Evolutionary conservation across 352 stramenopile species (phyloP), one percentile per base, ranked within the genome.

Genomic region (Globisporangium nodosum): DNA sequence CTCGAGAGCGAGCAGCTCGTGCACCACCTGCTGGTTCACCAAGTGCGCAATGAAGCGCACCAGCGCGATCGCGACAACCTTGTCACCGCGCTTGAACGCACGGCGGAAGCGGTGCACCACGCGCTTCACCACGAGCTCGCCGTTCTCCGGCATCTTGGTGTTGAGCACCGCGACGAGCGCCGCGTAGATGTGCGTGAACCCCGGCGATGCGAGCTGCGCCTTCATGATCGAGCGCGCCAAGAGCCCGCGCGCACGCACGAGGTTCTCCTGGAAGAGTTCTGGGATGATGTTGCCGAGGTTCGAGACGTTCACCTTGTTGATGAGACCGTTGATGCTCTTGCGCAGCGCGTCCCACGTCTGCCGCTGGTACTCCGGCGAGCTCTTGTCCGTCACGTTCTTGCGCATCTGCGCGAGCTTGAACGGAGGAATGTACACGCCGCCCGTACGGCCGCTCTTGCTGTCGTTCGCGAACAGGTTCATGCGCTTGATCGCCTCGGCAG

Each of bases 111-210:
- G 76, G 45, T 97, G 84, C 33, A 99, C 92, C 1, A 98, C 84
- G 40, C 97, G 78, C 58, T 95, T 95, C 24, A 98, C 63, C 20
- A 98, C 57, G 3, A 98, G 74, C 61, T 99, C 97, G 31, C 97
- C 97, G 51, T 97, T 96, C 69, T 99, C 96, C 0, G 97, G 97
- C 49, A 99, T 87, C 66, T 99, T 99, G 1, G 96, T 99, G 76
- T 99, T 99, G 49, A 99, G 65, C n/a, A 99, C 97, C 1, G 97
- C 91, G 21, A 99, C 81, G 0, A 99, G 65, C 11, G 95, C 93
- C 3, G 97, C 96, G 69, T 99, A 99, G 47, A 98, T 93, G 74
- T 97, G 89, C 50, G 94, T 98, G 67, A 98, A 98, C 11, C 96
- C 90, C 16, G 97, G 96, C 21, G 96, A 99, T 1, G 94, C 95